These are phyloP conservation scores for Trypanosoma theileri DNA, from an alignment of 208 protist species.

Conservation along the genomic window DNA sequence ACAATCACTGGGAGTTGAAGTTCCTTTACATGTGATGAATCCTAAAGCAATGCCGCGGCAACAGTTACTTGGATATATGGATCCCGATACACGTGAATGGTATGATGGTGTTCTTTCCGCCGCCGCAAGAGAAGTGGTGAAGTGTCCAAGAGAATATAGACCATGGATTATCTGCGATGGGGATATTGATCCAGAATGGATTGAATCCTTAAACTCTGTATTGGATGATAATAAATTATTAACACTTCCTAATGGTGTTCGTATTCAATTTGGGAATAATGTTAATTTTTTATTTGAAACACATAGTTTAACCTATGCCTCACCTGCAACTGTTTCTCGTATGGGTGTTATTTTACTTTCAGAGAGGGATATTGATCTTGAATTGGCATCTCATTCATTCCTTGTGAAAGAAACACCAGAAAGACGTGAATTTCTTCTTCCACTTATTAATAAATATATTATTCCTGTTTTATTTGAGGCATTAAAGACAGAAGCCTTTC, in stretches of 20 bases:
- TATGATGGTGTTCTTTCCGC: conserved; percentile 97
- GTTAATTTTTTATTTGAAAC: conserved; percentile 97
- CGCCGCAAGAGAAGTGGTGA: conserved; percentile 89
- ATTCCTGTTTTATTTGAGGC: conserved; percentile 75
- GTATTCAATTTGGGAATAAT: conserved; percentile 94
- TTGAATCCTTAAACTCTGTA: conserved; percentile 99
- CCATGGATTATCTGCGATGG: conserved; percentile 97
- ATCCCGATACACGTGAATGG: conserved; percentile 97
- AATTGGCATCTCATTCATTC: conserved; percentile 83
- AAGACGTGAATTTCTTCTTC: conserved; percentile 42
- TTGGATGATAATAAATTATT: conserved; percentile 98
- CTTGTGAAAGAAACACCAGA: conserved; percentile 48
- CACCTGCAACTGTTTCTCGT: conserved; percentile 98
- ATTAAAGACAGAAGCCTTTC: conserved; percentile 63
- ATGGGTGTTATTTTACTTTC: conserved; percentile 96
- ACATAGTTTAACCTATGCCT: conserved; percentile 96
- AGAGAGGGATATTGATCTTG: conserved; percentile 91
- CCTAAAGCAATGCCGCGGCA: conserved; percentile 92
- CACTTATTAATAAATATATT: conserved; percentile 82
- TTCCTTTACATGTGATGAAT: conserved; percentile 91
- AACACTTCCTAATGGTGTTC: conserved; percentile 97
- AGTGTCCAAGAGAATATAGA: conserved; percentile 59
- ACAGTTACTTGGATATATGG: conserved; percentile 95
- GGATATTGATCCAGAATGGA: conserved; percentile 98
- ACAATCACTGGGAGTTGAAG: conserved; percentile 63